Base-by-base conservation (phyloP, 768 basidiomycete species). In the Ephemerocybe angulata region DNA sequence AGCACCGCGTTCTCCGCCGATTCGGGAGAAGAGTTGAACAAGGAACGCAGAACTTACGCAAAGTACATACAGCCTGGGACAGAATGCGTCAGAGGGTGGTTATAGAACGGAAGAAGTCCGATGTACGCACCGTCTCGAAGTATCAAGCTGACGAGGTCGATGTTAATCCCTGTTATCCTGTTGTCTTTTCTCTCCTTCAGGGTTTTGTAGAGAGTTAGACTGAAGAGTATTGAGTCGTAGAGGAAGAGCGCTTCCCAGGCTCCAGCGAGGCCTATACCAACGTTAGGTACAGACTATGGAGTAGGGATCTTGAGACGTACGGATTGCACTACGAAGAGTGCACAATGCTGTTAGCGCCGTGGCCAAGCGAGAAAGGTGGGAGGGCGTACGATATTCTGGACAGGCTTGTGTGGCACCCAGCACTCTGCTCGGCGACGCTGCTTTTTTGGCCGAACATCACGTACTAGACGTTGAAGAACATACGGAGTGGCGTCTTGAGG, bases 171-270 rank as follows among this genome's bases (percentile, higher is more conserved):
- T 21, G 65, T 63, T 22, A 68, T 44, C 15, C 47, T 55, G 51
- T 64, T 65, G 27, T 67, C 67, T 52, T 56, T 62, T 48, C 74
- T 59, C 11, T 66, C 65, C 51, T 61, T 72, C 67, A 66, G 73
- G 3, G 80, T 79, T 62, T 77, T 80, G 60, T 62, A 59, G n/a
- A 83, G 43, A 0, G 79, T 84, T 21, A 84, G 65, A 21, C 57
- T 54, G 55, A 83, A 80, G 13, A 83, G 65, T 19, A 79, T 65
- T 0, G 69, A 53, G 60, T 85, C 82, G 55, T 76, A 81, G 1
- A 73, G 58, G 52, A 80, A 77, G 4, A 82, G 70, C 1, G 78
- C 76, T 59, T 81, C 80, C 80, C 81, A 83, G 19, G 78, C 68
- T 6, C 56, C 61, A 4, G 73, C 72, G 31, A 74, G 51, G 24